Conservation (phyloP, 805 yeast species). For the Schizosaccharomyces pombe region DNA sequence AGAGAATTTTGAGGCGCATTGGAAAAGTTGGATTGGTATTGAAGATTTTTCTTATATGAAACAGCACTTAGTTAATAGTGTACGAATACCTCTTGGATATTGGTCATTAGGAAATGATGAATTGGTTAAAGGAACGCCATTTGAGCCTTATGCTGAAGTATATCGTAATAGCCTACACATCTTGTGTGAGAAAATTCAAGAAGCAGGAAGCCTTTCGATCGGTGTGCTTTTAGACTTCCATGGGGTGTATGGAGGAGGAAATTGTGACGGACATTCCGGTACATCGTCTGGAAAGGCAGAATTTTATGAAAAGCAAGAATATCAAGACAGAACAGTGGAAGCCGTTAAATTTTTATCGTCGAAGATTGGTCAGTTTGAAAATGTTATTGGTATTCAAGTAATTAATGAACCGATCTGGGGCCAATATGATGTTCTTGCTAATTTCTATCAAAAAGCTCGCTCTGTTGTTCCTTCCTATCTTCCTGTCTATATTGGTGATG, state of each 20-base stretch:
- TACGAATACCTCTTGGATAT: slow-evolving; percentile 42
- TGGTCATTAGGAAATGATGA: slow-evolving; percentile 15
- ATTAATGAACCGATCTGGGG: slow-evolving; percentile 63
- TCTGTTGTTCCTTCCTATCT: slow-evolving; percentile 29
- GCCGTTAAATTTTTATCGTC: slow-evolving; percentile 35
- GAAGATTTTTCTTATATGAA: slow-evolving; percentile 33
- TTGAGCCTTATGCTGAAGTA: neutral
- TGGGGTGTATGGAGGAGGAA: slow-evolving; percentile 84
- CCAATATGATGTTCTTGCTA: slow-evolving; percentile 1
- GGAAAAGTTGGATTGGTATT: slow-evolving; percentile 44
- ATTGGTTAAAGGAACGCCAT: neutral
- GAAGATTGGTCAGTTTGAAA: slow-evolving; percentile 34
- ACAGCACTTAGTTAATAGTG: slow-evolving; percentile 31
- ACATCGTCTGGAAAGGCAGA: slow-evolving; percentile 31
- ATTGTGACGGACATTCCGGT: slow-evolving; percentile 68
- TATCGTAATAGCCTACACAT: neutral
- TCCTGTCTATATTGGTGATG: slow-evolving; percentile 71
- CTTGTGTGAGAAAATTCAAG: neutral
- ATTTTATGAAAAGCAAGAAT: slow-evolving; percentile 29
- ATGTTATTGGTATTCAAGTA: slow-evolving; percentile 60
- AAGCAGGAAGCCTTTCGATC: slow-evolving; percentile 37
- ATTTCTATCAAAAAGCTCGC: neutral
- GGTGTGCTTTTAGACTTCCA: slow-evolving; percentile 68
- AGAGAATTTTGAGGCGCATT: slow-evolving; percentile 30
- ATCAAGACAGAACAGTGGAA: slow-evolving; percentile 23